Conservation (phyloP, 139 green algal species). For the Tetraselmis striata region DNA sequence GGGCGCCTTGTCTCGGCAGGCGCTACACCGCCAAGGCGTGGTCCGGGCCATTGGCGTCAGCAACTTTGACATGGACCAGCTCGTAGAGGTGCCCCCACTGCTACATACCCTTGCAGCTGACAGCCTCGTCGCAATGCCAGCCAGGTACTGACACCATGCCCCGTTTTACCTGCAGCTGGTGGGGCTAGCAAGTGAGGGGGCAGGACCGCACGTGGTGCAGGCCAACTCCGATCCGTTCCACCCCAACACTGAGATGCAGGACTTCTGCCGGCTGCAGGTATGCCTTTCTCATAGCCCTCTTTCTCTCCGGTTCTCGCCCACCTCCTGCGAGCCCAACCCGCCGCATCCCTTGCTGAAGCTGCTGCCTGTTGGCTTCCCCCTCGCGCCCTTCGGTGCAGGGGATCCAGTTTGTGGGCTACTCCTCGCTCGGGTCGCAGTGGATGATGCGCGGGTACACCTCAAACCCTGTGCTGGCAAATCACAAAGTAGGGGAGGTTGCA, state of each 20-base stretch:
- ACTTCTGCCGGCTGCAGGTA: slow-evolving; percentile 34
- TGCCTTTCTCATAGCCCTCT: too few species aligned
- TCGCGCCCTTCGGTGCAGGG: too few species aligned
- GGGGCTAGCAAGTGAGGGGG: too few species aligned
- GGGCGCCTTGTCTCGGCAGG: too few species aligned
- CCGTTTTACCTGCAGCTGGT: too few species aligned
- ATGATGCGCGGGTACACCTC: slow-evolving; percentile 21
- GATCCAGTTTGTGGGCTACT: slow-evolving; percentile 51
- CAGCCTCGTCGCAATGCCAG: too few species aligned
- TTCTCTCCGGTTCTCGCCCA: too few species aligned
- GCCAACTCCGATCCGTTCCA: slow-evolving; percentile 29
- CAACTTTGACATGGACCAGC: slow-evolving; percentile 67
- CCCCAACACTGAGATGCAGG: slow-evolving; percentile 29
- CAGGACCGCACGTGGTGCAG: slow-evolving; percentile 62
- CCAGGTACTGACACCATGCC: too few species aligned
- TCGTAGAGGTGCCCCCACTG: slow-evolving; percentile 29
- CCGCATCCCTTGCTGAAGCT: too few species aligned
- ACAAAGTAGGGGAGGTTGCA: slow-evolving; percentile 22
- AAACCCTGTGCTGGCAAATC: slow-evolving; percentile 52
- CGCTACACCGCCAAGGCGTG: neutral
- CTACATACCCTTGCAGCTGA: too few species aligned
- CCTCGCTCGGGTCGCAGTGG: slow-evolving; percentile 65
- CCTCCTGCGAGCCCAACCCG: too few species aligned
- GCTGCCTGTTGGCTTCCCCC: too few species aligned
- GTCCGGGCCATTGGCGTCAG: slow-evolving; percentile 44